Evolutionary conservation across 2,329 filamentous ascomycete genomes (phyloP).

Genomic region (Aplosporella prunicola): DNA sequence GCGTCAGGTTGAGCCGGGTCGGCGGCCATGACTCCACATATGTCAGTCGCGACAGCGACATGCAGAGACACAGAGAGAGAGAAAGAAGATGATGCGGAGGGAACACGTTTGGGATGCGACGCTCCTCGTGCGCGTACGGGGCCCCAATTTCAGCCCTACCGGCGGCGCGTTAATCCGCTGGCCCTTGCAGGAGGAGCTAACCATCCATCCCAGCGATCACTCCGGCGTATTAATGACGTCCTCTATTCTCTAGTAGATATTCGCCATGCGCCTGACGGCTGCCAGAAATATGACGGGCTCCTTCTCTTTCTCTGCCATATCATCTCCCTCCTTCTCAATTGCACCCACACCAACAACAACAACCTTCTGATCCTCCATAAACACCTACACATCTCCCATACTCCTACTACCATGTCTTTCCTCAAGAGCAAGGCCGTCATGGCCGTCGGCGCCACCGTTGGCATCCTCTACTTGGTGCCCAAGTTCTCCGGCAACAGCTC

Average conservation of each 20-base stretch:
- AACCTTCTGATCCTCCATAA: too few species aligned
- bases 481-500: conserved; percentile 31
- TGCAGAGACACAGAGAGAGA: conserved; percentile 2
- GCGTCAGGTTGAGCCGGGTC: conserved; percentile 63
- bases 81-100: neutral
- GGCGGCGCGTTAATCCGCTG: conserved; percentile 4
- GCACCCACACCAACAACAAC: too few species aligned
- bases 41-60: conserved; percentile 1
- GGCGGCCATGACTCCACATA: conserved; percentile 51
- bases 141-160: conserved; percentile 10
- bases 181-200: too few species aligned
- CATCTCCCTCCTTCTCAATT: too few species aligned
- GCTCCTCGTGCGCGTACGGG: conserved; percentile 4
- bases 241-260: too few species aligned
- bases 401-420: conserved; percentile 7
- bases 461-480: conserved; percentile 27
- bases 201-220: neutral
- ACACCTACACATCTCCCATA: too few species aligned
- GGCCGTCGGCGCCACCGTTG: conserved; percentile 16
- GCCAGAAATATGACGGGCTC: too few species aligned
- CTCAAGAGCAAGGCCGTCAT: conserved; percentile 9
- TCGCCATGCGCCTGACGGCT: too few species aligned
- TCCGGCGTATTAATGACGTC: neutral
- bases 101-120: neutral
- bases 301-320: too few species aligned